Evolutionary conservation across 331 rosid genomes (phyloP), one percentile per base, ranked within the genome.

Genomic region (Telfairia occidentalis): DNA sequence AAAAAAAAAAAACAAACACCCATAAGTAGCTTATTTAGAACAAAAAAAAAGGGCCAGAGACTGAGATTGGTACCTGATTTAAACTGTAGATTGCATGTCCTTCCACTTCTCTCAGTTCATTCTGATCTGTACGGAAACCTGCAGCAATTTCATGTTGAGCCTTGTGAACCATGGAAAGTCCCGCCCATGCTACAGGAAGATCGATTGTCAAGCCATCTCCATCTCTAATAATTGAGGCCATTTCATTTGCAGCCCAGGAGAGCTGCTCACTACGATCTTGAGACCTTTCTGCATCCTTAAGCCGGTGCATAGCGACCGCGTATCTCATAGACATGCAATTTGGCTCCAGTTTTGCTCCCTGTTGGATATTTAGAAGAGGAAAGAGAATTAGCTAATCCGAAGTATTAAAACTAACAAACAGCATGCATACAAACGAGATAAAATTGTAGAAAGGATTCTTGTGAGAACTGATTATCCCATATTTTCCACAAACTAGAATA

Each of bases 151-250:
- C 98, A 76, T 91, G 97, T 63, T 94, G 97, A 42, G 90, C 86
- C 84, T 94, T 94, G 89, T 91, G 98, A 78, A 86, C 96, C 96
- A 94, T 87, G 81, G 95, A 94, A 71, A 94, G 92, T 79, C 97
- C 98, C 0, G 96, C 84, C 98, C 97, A 94, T 73, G 98, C 96
- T 82, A 85, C 74, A 28, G 96, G 90, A 79, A 81, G 88, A 79
- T 94, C 92, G 82, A 94, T 82, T 64, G 75, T 72, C 71, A 83
- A 81, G 73, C 96, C 81, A 81, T 91, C 98, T 16, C 96, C 96
- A 78, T 94, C 97, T 82, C 96, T 89, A 77, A 94, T 82, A 69
- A 91, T 84, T 59, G 97, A 94, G 66, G 92, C 97, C 98, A 94
- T 94, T 82, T 94, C 98, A 49, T 94, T 94, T 91, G 96, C 98